A percentile compares a stretch with the other conserved stretches of the same genome.
Conservation (phyloP, 2,329 filamentous ascomycete species). For the Ceratocystis eucalypticola region DNA sequence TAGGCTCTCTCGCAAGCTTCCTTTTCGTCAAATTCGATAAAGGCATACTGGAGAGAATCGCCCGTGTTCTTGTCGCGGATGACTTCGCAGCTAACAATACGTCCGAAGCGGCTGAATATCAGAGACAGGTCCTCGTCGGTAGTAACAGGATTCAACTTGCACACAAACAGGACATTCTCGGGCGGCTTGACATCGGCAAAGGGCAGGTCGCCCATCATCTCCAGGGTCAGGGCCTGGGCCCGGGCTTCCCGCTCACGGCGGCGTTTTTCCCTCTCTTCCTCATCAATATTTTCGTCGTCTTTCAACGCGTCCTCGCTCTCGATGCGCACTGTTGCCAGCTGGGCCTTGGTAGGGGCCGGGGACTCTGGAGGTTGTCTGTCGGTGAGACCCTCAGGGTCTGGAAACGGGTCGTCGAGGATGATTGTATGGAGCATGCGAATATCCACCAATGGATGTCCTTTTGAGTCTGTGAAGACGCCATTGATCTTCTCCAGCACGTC, state of each 20-base stretch:
- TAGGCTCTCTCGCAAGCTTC: conserved; percentile 88
- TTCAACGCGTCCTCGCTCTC: conserved; percentile 75
- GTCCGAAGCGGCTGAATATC: conserved; percentile 94
- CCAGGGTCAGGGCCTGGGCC: conserved; percentile 84
- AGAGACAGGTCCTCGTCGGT: conserved; percentile 87
- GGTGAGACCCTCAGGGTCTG: conserved; percentile 58
- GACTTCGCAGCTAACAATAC: conserved; percentile 88
- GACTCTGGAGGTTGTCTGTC: conserved; percentile 59
- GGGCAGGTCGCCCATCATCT: conserved; percentile 94
- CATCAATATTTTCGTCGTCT: conserved; percentile 55
- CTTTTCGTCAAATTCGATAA: conserved; percentile 92
- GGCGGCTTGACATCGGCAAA: conserved; percentile 96
- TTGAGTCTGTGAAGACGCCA: conserved; percentile 70
- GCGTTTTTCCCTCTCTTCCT: conserved; percentile 65
- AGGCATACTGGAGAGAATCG: conserved; percentile 92
- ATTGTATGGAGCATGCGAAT: conserved; percentile 90
- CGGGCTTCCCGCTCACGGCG: conserved; percentile 81
- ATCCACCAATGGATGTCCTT: conserved; percentile 78
- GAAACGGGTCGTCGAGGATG: conserved; percentile 80
- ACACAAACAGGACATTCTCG: conserved; percentile 94
- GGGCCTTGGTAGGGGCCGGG: conserved; percentile 67
- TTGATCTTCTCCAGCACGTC: conserved; percentile 92
- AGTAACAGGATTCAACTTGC: conserved; percentile 95
- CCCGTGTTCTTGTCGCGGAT: conserved; percentile 88
- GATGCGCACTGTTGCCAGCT: conserved; percentile 83